Percentiles rank a stretch among this genome's conserved stretches.
Evolutionary conservation across 208 protist species (phyloP).

Genomic region (Leptomonas pyrrhocoris): DNA sequence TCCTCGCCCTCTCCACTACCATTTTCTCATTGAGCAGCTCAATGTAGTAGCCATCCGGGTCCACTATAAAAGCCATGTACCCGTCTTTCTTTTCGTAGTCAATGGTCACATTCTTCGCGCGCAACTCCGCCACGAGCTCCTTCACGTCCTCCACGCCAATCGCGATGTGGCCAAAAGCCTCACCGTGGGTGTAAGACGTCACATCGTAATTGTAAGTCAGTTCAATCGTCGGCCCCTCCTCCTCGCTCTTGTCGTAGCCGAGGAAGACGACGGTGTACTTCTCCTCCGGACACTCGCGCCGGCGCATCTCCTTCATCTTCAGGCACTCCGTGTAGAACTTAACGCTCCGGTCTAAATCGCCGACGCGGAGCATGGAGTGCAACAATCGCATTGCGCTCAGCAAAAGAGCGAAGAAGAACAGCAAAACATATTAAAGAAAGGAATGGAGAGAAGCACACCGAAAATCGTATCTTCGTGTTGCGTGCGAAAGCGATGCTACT

Average conservation of each 20-base stretch:
- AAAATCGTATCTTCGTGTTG: too few relatives aligned
- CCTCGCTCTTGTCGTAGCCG: slow-evolving; percentile 75
- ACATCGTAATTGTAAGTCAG: slow-evolving; percentile 90
- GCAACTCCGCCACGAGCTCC: slow-evolving; percentile 44
- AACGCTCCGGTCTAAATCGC: slow-evolving; percentile 78
- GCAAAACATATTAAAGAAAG: neutral
- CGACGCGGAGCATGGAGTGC: slow-evolving; percentile 90
- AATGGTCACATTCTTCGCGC: slow-evolving; percentile 50
- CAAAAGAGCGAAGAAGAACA: too few relatives aligned
- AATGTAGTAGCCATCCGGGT: slow-evolving; percentile 88
- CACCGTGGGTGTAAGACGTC: slow-evolving; percentile 68
- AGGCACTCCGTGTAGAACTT: slow-evolving; percentile 83
- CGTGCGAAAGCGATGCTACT: too few relatives aligned
- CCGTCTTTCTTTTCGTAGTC: slow-evolving; percentile 76
- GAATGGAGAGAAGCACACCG: too few relatives aligned
- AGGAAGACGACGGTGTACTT: slow-evolving; percentile 87
- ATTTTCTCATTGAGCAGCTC: slow-evolving; percentile 80
- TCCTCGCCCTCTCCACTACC: slow-evolving; percentile 64
- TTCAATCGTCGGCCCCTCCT: slow-evolving; percentile 70
- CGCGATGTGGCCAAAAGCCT: slow-evolving; percentile 81
- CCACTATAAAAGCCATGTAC: slow-evolving; percentile 87
- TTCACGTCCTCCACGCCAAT: slow-evolving; percentile 87
- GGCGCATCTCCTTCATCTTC: slow-evolving; percentile 76
- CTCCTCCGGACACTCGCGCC: slow-evolving; percentile 76
- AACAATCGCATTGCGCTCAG: too few relatives aligned